Base-by-base conservation (phyloP, 805 yeast genomes). In the Vanderwaltozyma yarrowii region DNA sequence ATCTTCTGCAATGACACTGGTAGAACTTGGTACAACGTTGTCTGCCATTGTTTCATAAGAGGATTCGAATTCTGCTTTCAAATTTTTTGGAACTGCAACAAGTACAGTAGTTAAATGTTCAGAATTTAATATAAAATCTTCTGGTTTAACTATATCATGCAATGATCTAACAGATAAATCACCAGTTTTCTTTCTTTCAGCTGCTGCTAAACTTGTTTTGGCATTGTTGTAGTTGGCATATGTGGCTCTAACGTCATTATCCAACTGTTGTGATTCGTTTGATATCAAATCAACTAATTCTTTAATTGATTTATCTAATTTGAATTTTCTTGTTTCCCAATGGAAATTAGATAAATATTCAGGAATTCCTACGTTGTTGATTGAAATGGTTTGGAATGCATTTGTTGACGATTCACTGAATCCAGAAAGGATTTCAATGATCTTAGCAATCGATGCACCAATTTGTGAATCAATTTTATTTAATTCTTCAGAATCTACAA, bases 21-120 rank as follows among this genome's bases (percentile, higher is more conserved):
- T 96, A 27, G 87, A 76, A 52, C 96, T 78, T 40, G 99, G 99
- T 27, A 92, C 94, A 28, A 92, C 95, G 69, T 85, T 80, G 33
- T 74, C 69, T 15, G 80, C 66, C 43, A 86, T 62, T 3, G 82
- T 70, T 66, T 92, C 99, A 64, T 92, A 92, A 12, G 70, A 53
- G 44, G 66, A 64, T 42, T 78, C 61, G 55, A 87, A 92, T 26
- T 75, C 80, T 31, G 68, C 61, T 42, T 72, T 68, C 45, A 72
- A 63, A 41, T 62, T 60, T 54, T 76, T 76, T 38, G 97, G 97
- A 18, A 92, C 94, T 0, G 89, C 98, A 37, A 92, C 69, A 41
- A 92, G 68, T n/a, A 85, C 69, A 0, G 96, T 86, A 34, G 78
- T 77, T 56, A 92, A 71, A 60, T 88, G 84, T 45, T 89, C 97